phyloP scores from a whole-genome alignment of 1,139 yeast genomes.

The Candida gigantensis region DNA sequence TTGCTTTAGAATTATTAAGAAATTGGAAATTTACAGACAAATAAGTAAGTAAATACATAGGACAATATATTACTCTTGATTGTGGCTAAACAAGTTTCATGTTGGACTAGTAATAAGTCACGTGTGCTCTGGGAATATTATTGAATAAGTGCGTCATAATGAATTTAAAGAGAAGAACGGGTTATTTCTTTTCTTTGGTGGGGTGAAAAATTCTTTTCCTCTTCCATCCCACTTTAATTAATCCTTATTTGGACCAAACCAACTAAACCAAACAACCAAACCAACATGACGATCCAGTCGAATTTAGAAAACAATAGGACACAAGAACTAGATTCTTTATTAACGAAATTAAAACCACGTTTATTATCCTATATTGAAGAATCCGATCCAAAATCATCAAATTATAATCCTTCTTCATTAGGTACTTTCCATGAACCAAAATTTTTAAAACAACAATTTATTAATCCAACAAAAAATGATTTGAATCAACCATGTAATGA shows the following conservation, averaged over 20 bases:
- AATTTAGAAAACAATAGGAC: conserved; percentile 39
- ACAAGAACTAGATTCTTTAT: conserved; percentile 37
- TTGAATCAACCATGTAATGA: conserved; percentile 21
- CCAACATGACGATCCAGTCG: conserved; percentile 16
- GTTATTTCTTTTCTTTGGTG: too few species aligned
- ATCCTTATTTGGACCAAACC: too few species aligned
- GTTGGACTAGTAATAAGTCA: too few species aligned
- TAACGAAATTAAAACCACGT: conserved; percentile 36
- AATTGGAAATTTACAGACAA: conserved; percentile 64
- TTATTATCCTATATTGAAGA: conserved; percentile 36
- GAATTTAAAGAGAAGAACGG: too few species aligned
- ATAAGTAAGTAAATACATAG: too few species aligned
- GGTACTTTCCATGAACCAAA: conserved; percentile 43
- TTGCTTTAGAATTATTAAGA: conserved; percentile 61
- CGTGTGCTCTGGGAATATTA: too few species aligned
- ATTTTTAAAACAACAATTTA: conserved; percentile 29
- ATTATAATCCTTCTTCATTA: conserved; percentile 31
- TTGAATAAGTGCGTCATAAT: too few species aligned
- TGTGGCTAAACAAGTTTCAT: too few species aligned
- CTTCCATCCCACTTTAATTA: too few species aligned
- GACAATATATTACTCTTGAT: not conserved
- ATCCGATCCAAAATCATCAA: conserved; percentile 32
- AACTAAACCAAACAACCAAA: too few species aligned
- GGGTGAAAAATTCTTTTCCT: too few species aligned
- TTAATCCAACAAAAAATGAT: conserved; percentile 14